Conservation (phyloP, 176 grass and related monocot species). For the Raddia distichophylla region DNA sequence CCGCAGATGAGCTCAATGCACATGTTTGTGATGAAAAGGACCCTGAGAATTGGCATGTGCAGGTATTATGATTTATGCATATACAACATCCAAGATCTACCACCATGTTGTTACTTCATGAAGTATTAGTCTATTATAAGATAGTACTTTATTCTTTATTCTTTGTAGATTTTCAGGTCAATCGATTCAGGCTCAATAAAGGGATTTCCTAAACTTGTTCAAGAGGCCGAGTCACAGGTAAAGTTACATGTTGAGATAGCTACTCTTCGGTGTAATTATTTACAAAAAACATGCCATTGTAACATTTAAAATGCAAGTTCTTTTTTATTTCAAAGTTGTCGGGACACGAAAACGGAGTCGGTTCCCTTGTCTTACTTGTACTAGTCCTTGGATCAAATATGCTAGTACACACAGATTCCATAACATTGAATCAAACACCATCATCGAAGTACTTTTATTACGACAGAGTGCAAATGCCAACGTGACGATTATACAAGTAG, state of each 20-base stretch:
- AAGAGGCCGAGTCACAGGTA: conserved; percentile 78
- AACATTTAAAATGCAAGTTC: conserved; percentile 29
- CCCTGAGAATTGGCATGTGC: conserved; percentile 88
- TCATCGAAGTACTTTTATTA: too few relatives aligned
- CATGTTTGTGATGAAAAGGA: conserved; percentile 69
- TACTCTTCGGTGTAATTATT: not conserved
- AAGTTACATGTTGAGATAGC: not conserved
- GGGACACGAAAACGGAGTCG: too few relatives aligned
- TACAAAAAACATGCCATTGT: not conserved
- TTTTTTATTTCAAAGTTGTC: not conserved
- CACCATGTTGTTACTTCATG: not conserved
- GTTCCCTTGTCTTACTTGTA: too few relatives aligned
- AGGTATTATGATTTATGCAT: conserved; percentile 50
- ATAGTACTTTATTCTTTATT: conserved; percentile 23
- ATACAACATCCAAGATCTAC: conserved; percentile 5
- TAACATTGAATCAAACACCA: too few relatives aligned
- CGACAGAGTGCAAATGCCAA: too few relatives aligned
- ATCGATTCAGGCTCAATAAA: conserved; percentile 94
- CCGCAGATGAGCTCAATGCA: conserved; percentile 47
- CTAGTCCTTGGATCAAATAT: too few relatives aligned
- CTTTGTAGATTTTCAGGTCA: conserved; percentile 74
- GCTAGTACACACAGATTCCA: too few relatives aligned
- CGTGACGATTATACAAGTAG: too few relatives aligned
- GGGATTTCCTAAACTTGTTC: conserved; percentile 82
- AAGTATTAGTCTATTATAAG: not conserved